These are phyloP conservation scores for Aspergillus oerlinghausenensis DNA, from an alignment of 2,329 filamentous ascomycete species.

Conservation along the genomic window DNA sequence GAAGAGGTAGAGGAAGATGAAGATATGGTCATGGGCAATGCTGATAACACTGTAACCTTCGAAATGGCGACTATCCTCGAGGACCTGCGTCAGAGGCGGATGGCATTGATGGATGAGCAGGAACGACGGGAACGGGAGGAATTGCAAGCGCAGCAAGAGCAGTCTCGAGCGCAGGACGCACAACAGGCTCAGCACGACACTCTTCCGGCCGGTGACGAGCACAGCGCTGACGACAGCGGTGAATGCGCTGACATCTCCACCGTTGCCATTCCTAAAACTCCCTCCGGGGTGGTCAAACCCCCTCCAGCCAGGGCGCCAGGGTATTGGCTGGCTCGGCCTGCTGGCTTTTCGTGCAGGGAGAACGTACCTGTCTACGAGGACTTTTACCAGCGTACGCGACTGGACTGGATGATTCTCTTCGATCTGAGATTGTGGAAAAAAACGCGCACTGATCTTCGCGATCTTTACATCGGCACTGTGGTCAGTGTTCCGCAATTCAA, in stretches of 20 bases:
- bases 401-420: constrained; percentile 93
- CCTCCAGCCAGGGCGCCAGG: constrained; percentile 51
- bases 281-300: constrained; percentile 47
- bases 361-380: constrained; percentile 73
- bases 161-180: neutral
- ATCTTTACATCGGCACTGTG: constrained; percentile 93
- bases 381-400: constrained; percentile 77
- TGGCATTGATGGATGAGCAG: constrained; percentile 1
- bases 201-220: constrained; percentile 13
- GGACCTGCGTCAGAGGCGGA: constrained; percentile 51
- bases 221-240: constrained; percentile 9
- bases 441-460: constrained; percentile 79
- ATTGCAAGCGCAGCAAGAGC: constrained; percentile 13
- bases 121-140: constrained; percentile 26
- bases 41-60: constrained; percentile 56
- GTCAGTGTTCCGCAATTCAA: constrained; percentile 96
- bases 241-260: constrained; percentile 20
- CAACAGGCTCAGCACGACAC: neutral
- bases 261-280: constrained; percentile 76
- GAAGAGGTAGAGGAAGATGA: constrained; percentile 31
- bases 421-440: constrained; percentile 97
- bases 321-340: constrained; percentile 83
- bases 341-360: constrained; percentile 59
- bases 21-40: constrained; percentile 51
- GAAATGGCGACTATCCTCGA: constrained; percentile 74